phyloP scores from a whole-genome alignment of 2,329 filamentous ascomycete genomes.

The Rutstroemia sp. region DNA sequence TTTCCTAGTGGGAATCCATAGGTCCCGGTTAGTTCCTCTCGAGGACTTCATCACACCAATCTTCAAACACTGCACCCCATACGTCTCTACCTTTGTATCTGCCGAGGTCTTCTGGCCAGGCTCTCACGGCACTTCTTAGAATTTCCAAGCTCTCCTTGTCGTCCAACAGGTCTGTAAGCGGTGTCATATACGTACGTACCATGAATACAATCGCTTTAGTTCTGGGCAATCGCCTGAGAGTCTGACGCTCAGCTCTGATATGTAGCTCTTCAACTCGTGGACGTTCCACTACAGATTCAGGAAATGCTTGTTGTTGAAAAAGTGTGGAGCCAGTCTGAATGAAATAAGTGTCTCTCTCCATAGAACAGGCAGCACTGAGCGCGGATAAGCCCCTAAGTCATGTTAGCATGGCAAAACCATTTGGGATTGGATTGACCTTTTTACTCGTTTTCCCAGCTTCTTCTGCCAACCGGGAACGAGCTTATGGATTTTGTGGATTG shows the following conservation, averaged over 20 bases:
- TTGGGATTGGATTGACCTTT: not conserved
- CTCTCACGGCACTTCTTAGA: conserved; percentile 66
- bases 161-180: conserved; percentile 42
- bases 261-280: conserved; percentile 65
- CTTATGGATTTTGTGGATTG: conserved; percentile 37
- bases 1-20: too few relatives aligned
- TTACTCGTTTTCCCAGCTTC: conserved; percentile 13
- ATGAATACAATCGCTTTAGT: conserved; percentile 49
- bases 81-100: conserved; percentile 69
- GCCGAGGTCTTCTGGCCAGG: conserved; percentile 70
- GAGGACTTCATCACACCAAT: conserved; percentile 13
- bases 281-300: conserved; percentile 36
- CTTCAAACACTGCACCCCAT: conserved; percentile 58
- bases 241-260: conserved; percentile 59
- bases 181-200: conserved; percentile 55
- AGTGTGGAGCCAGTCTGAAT: conserved; percentile 62
- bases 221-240: conserved; percentile 47
- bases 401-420: not conserved
- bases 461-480: conserved; percentile 41
- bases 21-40: too few relatives aligned
- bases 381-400: not conserved
- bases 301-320: conserved; percentile 28
- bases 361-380: conserved; percentile 15
- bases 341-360: conserved; percentile 65
- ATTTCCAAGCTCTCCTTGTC: conserved; percentile 67